Conservation (phyloP, 495 filamentous ascomycete species). For the Daldinia loculata region DNA sequence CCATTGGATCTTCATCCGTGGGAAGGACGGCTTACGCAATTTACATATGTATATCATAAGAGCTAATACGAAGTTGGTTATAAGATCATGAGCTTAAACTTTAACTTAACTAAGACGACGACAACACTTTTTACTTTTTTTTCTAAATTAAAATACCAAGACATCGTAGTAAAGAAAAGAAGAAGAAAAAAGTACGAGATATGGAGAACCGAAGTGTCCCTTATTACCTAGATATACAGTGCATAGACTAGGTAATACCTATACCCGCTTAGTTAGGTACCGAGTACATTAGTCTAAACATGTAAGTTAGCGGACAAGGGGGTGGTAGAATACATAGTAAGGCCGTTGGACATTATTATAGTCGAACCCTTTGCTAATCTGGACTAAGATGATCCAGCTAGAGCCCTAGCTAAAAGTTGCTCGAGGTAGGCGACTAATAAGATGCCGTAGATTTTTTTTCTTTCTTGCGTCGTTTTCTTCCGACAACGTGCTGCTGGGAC, state of each 20-base stretch:
- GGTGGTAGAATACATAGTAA: not conserved
- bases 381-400: conserved; percentile 27
- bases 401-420: conserved; percentile 18
- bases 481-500: conserved; percentile 35
- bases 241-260: conserved; percentile 9
- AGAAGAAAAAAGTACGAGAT: not conserved
- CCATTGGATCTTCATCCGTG: not conserved
- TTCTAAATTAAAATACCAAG: not conserved
- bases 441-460: conserved; percentile 10
- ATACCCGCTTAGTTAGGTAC: conserved; percentile 20
- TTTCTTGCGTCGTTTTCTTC: conserved; percentile 31
- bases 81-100: not conserved
- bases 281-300: conserved; percentile 8
- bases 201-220: conserved; percentile 22
- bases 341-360: conserved; percentile 23
- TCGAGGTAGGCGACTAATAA: conserved; percentile 33
- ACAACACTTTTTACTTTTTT: not conserved
- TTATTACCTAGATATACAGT: conserved; percentile 18
- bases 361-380: conserved; percentile 15
- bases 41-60: not conserved
- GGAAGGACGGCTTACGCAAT: not conserved
- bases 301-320: conserved; percentile 4
- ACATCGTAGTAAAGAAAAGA: not conserved
- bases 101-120: not conserved
- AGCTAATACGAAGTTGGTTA: conserved; percentile 1